Evolutionary conservation across 345 rosid genomes (phyloP).

Genomic region (Dipteronia sinensis): DNA sequence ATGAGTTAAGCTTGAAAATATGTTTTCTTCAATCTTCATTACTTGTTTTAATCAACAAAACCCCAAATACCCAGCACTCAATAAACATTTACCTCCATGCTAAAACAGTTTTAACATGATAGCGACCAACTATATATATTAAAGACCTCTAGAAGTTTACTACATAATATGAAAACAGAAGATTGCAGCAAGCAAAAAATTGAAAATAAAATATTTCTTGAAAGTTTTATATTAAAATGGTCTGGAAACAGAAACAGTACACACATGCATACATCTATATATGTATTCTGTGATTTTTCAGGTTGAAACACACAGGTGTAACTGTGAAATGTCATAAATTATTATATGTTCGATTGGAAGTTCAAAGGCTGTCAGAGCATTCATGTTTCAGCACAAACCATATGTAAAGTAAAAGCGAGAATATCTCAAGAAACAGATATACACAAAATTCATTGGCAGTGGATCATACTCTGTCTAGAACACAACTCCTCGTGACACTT

Average conservation of each 20-base stretch:
- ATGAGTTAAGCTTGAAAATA: conserved; percentile 8
- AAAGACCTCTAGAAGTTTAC: background rate
- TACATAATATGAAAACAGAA: background rate
- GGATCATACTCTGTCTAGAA: conserved; percentile 69
- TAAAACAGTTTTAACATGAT: background rate
- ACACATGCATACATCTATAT: background rate
- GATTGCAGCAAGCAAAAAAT: background rate
- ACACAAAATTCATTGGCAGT: background rate
- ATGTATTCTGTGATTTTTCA: background rate
- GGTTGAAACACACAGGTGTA: background rate
- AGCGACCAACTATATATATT: background rate
- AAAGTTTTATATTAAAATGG: background rate
- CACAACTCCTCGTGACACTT: conserved; percentile 96
- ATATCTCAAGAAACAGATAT: background rate
- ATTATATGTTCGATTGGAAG: background rate
- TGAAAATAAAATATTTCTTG: background rate
- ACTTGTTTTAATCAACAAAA: background rate
- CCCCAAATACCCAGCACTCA: background rate
- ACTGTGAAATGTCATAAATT: background rate
- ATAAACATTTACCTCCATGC: background rate
- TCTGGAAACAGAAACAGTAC: background rate
- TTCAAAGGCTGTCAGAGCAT: background rate
- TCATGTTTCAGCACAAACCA: background rate
- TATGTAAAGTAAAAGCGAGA: background rate
- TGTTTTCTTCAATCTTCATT: background rate